phyloP scores from a whole-genome alignment of 2,329 filamentous ascomycete genomes.

The Penicillium glabrum region DNA sequence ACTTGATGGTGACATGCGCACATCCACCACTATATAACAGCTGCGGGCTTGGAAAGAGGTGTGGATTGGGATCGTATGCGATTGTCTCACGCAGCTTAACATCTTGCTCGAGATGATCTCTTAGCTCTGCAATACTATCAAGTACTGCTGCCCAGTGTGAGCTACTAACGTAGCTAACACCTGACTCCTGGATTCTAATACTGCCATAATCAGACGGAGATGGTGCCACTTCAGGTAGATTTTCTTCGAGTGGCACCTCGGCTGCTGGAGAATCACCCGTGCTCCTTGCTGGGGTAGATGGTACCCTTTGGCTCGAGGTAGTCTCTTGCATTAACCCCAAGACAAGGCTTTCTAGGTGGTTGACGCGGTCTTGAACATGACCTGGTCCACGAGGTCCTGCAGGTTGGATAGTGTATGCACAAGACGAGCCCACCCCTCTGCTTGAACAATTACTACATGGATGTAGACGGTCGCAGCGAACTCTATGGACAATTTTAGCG shows the following conservation, averaged over 20 bases:
- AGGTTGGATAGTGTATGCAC: background rate
- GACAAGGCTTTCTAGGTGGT: background rate
- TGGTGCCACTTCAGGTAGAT: background rate
- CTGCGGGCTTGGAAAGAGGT: background rate
- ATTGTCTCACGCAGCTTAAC: background rate
- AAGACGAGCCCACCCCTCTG: background rate
- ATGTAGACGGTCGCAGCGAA: background rate
- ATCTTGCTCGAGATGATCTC: background rate
- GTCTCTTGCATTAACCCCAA: background rate
- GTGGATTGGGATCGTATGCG: background rate
- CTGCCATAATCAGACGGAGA: background rate
- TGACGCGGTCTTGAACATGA: background rate
- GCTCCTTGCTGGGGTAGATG: background rate
- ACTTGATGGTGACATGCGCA: background rate
- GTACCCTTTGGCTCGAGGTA: background rate
- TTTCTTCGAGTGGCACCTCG: background rate
- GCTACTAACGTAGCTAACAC: background rate
- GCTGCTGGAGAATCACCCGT: background rate
- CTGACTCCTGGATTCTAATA: background rate
- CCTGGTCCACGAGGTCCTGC: background rate
- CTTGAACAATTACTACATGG: background rate
- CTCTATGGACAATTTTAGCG: background rate
- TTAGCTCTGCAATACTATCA: background rate
- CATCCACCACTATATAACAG: background rate
- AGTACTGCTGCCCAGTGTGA: slow-evolving; percentile 1